Evolutionary conservation across 345 rosid genomes (phyloP).

Genomic region (Syzygium grande): DNA sequence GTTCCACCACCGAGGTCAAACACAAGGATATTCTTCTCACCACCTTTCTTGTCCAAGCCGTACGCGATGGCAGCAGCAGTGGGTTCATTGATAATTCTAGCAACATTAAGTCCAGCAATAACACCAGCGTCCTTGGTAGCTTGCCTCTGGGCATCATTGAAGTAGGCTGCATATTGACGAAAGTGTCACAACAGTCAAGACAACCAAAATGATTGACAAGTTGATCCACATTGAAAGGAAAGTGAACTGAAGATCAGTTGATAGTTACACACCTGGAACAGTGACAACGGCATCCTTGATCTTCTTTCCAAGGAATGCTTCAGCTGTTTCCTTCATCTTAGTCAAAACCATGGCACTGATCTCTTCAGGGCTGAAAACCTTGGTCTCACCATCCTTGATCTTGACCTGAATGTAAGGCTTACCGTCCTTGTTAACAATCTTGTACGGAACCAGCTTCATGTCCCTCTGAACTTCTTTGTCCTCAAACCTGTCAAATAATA

Average conservation of each 20-base stretch:
- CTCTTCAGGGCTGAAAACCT: constrained; percentile 95
- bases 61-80: constrained; percentile 99
- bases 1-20: constrained; percentile 99
- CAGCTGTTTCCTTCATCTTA: constrained; percentile 99
- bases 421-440: constrained; percentile 87
- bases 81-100: constrained; percentile 93
- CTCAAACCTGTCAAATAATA: constrained; percentile 45
- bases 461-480: constrained; percentile 95
- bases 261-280: constrained; percentile 67
- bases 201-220: background rate
- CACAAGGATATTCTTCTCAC: constrained; percentile 98
- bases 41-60: constrained; percentile 94
- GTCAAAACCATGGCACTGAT: constrained; percentile 83
- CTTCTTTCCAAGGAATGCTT: constrained; percentile 97
- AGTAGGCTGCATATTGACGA: constrained; percentile 62
- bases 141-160: constrained; percentile 97
- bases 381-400: constrained; percentile 91
- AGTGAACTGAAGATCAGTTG: background rate
- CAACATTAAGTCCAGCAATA: constrained; percentile 94
- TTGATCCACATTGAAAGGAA: background rate
- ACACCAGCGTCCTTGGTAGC: constrained; percentile 98
- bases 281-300: constrained; percentile 98
- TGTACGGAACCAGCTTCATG: constrained; percentile 85
- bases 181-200: background rate
- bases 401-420: constrained; percentile 90